Percentiles rank a stretch among this genome's conserved stretches.
These are phyloP conservation scores for Carex pumila DNA, from an alignment of 176 grass and related monocot species.

Conservation along the genomic window DNA sequence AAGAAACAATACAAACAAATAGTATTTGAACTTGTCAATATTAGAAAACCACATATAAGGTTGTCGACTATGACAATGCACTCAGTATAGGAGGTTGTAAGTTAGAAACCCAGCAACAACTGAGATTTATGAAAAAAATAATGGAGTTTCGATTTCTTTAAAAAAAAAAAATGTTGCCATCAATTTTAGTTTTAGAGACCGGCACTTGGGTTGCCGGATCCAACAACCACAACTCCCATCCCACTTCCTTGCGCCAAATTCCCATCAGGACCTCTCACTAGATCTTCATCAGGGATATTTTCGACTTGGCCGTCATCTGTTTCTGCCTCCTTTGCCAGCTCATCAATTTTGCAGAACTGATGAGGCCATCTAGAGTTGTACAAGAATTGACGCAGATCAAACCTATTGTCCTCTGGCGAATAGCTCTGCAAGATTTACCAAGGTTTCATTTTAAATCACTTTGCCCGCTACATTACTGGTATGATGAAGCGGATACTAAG, in stretches of 20 bases:
- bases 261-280: background rate
- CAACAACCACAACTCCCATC: conserved; percentile 60
- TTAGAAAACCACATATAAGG: background rate
- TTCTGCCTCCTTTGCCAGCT: conserved; percentile 59
- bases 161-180: background rate
- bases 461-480: background rate
- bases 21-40: background rate
- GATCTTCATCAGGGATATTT: conserved; percentile 8
- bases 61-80: background rate
- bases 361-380: conserved; percentile 86
- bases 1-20: background rate
- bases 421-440: conserved; percentile 61
- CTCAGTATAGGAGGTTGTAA: background rate
- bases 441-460: background rate
- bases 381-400: conserved; percentile 86
- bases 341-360: conserved; percentile 85
- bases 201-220: conserved; percentile 60
- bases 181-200: conserved; percentile 31
- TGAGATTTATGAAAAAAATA: background rate
- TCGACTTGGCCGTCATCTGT: conserved; percentile 18
- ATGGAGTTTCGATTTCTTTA: background rate
- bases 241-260: conserved; percentile 41
- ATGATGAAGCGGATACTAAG: background rate
- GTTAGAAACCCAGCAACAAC: background rate
- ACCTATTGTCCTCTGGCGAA: conserved; percentile 96